Evolutionary conservation across 106 monocot genomes (phyloP).

Genomic region (Apostasia shenzhenica): DNA sequence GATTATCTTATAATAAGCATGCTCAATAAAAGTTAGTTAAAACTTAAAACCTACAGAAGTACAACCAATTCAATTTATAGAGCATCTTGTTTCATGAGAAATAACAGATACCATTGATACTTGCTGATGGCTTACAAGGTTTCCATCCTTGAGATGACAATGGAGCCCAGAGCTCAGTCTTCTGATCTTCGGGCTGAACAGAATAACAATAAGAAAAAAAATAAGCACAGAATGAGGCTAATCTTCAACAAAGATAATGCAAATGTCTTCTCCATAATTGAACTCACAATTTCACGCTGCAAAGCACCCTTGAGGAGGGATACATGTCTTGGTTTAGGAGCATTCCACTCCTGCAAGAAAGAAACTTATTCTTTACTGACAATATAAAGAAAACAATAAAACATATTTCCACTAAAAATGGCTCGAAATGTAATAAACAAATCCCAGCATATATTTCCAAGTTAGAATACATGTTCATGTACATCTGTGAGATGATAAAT

Average conservation of each 20-base stretch:
- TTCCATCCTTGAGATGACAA: conserved; percentile 69
- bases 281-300: conserved; percentile 56
- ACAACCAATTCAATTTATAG: too few relatives aligned
- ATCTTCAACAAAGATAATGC: not conserved
- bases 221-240: not conserved
- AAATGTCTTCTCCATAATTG: not conserved
- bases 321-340: conserved; percentile 73
- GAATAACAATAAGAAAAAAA: not conserved
- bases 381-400: not conserved
- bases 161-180: conserved; percentile 66
- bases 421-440: too few relatives aligned
- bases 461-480: too few relatives aligned
- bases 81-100: not conserved
- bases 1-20: not conserved
- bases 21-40: too few relatives aligned
- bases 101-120: conserved; percentile 28
- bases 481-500: too few relatives aligned
- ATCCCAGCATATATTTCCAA: too few relatives aligned
- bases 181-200: conserved; percentile 46
- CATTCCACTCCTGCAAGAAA: conserved; percentile 71
- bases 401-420: too few relatives aligned
- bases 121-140: conserved; percentile 29
- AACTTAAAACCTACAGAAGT: too few relatives aligned
- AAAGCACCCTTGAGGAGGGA: conserved; percentile 67
- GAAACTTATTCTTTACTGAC: not conserved